phyloP scores from a whole-genome alignment of 1,284 basidiomycete species.

The Rhodotorula sp. region DNA sequence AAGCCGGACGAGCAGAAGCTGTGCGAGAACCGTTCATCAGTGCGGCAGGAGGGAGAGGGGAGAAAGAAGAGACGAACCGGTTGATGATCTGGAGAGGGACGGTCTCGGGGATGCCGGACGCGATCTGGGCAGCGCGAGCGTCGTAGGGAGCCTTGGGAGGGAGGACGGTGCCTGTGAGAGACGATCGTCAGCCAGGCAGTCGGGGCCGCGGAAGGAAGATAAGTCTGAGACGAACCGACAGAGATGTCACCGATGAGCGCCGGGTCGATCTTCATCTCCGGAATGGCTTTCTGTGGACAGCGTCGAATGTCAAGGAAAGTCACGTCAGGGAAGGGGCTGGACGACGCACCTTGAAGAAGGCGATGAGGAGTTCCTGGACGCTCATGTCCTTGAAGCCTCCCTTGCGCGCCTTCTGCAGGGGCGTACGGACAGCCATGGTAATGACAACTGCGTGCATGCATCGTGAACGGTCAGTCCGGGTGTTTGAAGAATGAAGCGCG shows the following conservation, averaged over 20 bases:
- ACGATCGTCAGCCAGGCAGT: conserved; percentile 50
- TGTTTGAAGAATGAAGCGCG: background rate
- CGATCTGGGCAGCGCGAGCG: conserved; percentile 69
- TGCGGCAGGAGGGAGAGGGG: background rate
- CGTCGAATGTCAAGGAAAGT: conserved; percentile 27
- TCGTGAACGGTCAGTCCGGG: background rate
- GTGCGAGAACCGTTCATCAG: conserved; percentile 62
- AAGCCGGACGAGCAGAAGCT: conserved; percentile 47
- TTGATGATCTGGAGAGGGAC: conserved; percentile 74
- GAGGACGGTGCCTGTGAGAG: conserved; percentile 55
- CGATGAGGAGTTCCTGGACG: conserved; percentile 70
- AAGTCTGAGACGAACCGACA: conserved; percentile 53
- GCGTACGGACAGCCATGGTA: conserved; percentile 71
- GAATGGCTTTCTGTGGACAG: conserved; percentile 59
- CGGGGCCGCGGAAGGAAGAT: background rate
- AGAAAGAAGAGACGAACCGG: conserved; percentile 54
- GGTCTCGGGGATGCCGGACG: conserved; percentile 74
- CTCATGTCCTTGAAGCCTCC: conserved; percentile 72
- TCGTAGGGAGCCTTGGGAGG: conserved; percentile 49
- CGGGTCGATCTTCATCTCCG: conserved; percentile 65
- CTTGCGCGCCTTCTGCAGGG: conserved; percentile 67
- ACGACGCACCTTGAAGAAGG: conserved; percentile 64
- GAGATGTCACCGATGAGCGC: conserved; percentile 71
- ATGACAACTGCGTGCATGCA: conserved; percentile 59
- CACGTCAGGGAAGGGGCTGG: conserved; percentile 31